Base-by-base conservation (phyloP, 331 rosid genomes). In the Spiraea crenata region DNA sequence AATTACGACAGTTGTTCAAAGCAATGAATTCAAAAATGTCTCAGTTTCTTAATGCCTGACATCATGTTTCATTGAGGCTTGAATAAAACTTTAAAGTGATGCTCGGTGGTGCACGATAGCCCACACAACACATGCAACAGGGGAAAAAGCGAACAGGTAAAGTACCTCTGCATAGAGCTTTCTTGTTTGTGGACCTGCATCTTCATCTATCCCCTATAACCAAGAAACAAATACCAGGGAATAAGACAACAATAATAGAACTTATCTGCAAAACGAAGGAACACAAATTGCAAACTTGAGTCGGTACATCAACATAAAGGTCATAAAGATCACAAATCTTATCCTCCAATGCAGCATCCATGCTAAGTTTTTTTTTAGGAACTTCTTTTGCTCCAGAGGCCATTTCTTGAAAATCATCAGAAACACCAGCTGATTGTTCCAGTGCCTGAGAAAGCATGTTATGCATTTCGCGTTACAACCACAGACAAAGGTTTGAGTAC, bases 321-420 rank as follows among this genome's bases (percentile, higher is more conserved):
- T 95, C 98, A 73, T 95, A 95, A 72, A 95, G 98, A 77, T 95
- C 99, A 91, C 99, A 95, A 80, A 95, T 91, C 85, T 85, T 95
- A 76, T 95, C 99, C 87, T 95, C 98, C 88, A 95, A 49, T 54
- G 85, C 78, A 73, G 90, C 77, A 65, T 89, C 98, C 96, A 95
- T 89, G 55, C 75, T 79, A 78, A 86, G 81, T 81, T 85, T 88
- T 71, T 73, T 82, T 81, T 84, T 89, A 4, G 83, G 69, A 54
- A 55, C 77, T 76, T 84, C 70, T 85, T 87, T 91, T 63, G 82
- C 96, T 76, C 89, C 96, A 71, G 88, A 72, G 61, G 86, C 80
- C 70, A 68, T 69, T 79, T 91, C 96, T 80, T 85, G 92, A 73
- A 76, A 60, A 80, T 82, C 85, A 48, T 86, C 90, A 6, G 90